Conservation (phyloP, 768 basidiomycete species). For the Nidula microcarpa region DNA sequence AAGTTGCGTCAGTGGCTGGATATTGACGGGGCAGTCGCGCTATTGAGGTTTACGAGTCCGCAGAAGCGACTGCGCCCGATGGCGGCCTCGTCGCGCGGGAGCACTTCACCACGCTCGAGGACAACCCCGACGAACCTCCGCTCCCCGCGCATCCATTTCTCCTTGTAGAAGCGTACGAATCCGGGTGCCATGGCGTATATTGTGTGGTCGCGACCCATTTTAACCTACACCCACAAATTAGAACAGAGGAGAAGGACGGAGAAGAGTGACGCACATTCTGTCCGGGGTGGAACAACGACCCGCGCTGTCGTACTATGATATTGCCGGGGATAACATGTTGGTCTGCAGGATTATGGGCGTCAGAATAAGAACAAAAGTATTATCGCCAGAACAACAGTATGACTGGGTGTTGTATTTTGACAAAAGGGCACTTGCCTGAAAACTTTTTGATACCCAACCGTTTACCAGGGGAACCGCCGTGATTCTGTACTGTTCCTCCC, state of each 20-base stretch:
- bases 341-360: conserved; percentile 44
- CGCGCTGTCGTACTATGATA: conserved; percentile 94
- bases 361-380: neutral
- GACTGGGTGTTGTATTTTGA: neutral
- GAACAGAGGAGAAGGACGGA: conserved; percentile 1
- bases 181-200: conserved; percentile 89
- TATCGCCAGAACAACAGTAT: too few relatives aligned
- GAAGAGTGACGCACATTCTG: conserved; percentile 65
- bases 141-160: conserved; percentile 68
- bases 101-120: conserved; percentile 72
- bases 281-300: conserved; percentile 89
- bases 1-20: conserved; percentile 1
- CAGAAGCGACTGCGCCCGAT: conserved; percentile 85
- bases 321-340: conserved; percentile 91
- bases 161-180: conserved; percentile 91
- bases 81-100: conserved; percentile 76
- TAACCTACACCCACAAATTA: conserved; percentile 52
- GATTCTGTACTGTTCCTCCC: conserved; percentile 91
- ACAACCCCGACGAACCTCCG: conserved; percentile 85
- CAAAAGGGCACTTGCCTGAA: conserved; percentile 57
- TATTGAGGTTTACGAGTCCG: conserved; percentile 67
- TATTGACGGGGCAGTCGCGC: conserved; percentile 5
- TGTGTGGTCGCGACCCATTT: conserved; percentile 92
- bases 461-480: conserved; percentile 89
- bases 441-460: conserved; percentile 96